phyloP scores from a whole-genome alignment of 1,284 basidiomycete genomes.

The Sanghuangporus sanghuang region DNA sequence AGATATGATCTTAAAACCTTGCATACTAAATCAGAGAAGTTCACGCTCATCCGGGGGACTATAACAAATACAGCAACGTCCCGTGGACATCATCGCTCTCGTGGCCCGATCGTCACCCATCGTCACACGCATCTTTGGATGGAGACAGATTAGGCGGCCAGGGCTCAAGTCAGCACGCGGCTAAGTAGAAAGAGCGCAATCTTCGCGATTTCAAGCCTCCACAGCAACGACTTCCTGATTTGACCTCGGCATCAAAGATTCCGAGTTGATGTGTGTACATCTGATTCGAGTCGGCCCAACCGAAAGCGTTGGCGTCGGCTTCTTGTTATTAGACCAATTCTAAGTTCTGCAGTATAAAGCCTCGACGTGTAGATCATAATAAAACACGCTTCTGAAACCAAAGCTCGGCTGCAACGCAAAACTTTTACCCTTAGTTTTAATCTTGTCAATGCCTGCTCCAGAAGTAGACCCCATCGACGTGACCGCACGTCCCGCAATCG shows the following conservation, averaged over 20 bases:
- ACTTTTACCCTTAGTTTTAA: background rate
- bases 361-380: background rate
- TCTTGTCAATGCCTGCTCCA: slow-evolving; percentile 42
- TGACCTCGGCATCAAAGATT: background rate
- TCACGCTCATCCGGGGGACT: background rate
- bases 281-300: slow-evolving; percentile 14
- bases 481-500: slow-evolving; percentile 39
- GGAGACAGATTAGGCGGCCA: slow-evolving; percentile 3
- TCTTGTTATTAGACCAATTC: slow-evolving; percentile 11
- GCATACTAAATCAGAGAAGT: background rate
- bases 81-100: background rate
- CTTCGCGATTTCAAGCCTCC: background rate
- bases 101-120: slow-evolving; percentile 9
- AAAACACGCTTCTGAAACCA: background rate
- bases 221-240: slow-evolving; percentile 9
- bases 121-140: background rate
- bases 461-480: slow-evolving; percentile 29
- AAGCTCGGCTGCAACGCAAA: background rate
- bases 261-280: background rate
- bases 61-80: slow-evolving; percentile 1
- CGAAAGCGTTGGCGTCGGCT: slow-evolving; percentile 8
- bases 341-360: background rate
- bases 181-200: slow-evolving; percentile 6
- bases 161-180: slow-evolving; percentile 2
- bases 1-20: background rate